A percentile compares a stretch with the other conserved stretches of the same genome.
phyloP scores from a whole-genome alignment of 495 filamentous ascomycete species.

The Bacidia rubella region DNA sequence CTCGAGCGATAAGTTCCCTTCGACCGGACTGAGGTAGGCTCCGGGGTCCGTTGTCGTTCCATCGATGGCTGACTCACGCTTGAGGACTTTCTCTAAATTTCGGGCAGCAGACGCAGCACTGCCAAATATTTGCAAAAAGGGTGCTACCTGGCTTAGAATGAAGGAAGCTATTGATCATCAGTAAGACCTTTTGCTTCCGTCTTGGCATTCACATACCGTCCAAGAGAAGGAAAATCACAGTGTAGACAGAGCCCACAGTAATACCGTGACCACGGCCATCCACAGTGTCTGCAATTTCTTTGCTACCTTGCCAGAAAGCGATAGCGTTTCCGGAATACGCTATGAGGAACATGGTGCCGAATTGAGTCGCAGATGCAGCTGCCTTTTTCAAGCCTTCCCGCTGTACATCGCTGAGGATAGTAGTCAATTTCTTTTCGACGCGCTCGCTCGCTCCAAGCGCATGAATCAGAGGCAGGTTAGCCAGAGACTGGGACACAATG shows the following conservation, averaged over 20 bases:
- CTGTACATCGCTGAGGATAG: conserved; percentile 31
- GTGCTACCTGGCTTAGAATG: conserved; percentile 49
- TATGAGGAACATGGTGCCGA: conserved; percentile 55
- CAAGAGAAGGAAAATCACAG: conserved; percentile 52
- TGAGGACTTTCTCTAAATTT: conserved; percentile 37
- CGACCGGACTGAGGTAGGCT: conserved; percentile 28
- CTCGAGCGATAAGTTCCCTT: conserved; percentile 35
- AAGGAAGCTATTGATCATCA: conserved; percentile 35
- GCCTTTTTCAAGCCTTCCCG: conserved; percentile 45
- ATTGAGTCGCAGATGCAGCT: conserved; percentile 41
- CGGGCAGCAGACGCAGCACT: conserved; percentile 41
- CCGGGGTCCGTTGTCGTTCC: conserved; percentile 31
- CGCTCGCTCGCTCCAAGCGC: conserved; percentile 33
- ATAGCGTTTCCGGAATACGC: conserved; percentile 50
- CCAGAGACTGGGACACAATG: conserved; percentile 35
- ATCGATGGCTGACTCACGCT: conserved; percentile 38
- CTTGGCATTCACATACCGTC: conserved; percentile 33
- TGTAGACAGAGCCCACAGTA: conserved; percentile 47
- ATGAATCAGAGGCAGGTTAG: conserved; percentile 35
- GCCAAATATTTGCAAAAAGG: conserved; percentile 46
- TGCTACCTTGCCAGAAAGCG: conserved; percentile 53
- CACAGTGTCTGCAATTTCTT: conserved; percentile 36
- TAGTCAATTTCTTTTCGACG: conserved; percentile 40
- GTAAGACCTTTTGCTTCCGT: background rate
- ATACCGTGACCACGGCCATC: conserved; percentile 20